These are phyloP conservation scores for Persicaria maculosa DNA, from an alignment of 148 eudicot species.

Conservation along the genomic window DNA sequence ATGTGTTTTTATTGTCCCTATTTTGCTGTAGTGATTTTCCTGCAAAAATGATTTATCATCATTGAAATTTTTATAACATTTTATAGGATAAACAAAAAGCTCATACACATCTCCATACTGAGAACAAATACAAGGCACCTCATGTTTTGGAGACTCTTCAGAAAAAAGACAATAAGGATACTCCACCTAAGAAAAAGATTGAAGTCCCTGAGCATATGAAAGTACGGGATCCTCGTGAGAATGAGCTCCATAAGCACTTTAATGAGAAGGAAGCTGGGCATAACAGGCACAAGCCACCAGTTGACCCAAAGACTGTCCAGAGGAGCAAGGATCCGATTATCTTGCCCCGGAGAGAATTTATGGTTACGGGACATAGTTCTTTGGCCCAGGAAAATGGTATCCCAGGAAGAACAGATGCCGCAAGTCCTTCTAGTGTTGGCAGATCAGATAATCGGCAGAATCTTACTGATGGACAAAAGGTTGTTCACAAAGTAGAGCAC, in stretches of 20 bases:
- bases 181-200: slow-evolving; percentile 22
- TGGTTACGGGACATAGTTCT: slow-evolving; percentile 19
- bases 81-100: slow-evolving; percentile 34
- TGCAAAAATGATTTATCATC: background rate
- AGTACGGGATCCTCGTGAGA: slow-evolving; percentile 17
- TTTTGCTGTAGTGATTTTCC: background rate
- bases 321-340: slow-evolving; percentile 25
- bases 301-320: slow-evolving; percentile 21
- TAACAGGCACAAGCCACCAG: slow-evolving; percentile 23
- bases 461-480: slow-evolving; percentile 1
- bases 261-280: slow-evolving; percentile 24
- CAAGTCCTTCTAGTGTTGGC: slow-evolving; percentile 31
- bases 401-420: slow-evolving; percentile 24
- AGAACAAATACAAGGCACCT: slow-evolving; percentile 21
- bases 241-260: slow-evolving; percentile 20
- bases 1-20: background rate
- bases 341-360: slow-evolving; percentile 17
- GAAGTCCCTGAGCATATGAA: slow-evolving; percentile 20
- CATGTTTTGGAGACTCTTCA: slow-evolving; percentile 22
- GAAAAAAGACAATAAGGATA: slow-evolving; percentile 23
- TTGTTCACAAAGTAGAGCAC: slow-evolving; percentile 19
- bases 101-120: slow-evolving; percentile 21
- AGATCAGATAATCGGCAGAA: slow-evolving; percentile 16
- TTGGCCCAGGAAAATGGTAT: slow-evolving; percentile 20
- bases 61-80: background rate